Evolutionary conservation across 1,139 yeast genomes (phyloP), one percentile per base, ranked within the genome.

Genomic region (Magnusiomyces ingens): DNA sequence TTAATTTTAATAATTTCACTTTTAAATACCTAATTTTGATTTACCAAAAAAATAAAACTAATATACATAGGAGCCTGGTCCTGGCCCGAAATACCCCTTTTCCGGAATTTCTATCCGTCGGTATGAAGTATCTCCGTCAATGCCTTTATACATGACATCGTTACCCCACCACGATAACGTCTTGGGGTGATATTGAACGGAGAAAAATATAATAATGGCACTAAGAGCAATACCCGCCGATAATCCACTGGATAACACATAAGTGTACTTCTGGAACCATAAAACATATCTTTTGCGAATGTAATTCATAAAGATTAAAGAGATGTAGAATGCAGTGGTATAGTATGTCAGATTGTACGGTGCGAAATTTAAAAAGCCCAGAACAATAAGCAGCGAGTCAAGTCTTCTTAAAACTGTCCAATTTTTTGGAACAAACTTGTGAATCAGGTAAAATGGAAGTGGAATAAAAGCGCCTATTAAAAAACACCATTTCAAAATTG

Each of bases 81-180:
- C 69, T 32, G 77, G 74, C 12, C 81, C 81, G 60, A 77, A 77
- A 61, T 74, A 77, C 0, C 80, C 80, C 48, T 67, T 72, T 2
- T 72, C 71, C 4, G 75, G 61, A 45, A 45, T 64, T 48, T 48
- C 66, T 56, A 53, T 65, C 60, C 52, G 50, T 50, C 53, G 81
- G 75, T 56, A 56, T 66, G 69, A 11, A 67, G 70, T 49, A 58
- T 58, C 60, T 55, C 61, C 83, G 60, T 79, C 84, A 18, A 70
- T 60, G 21, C 81, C 82, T 1, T 57, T 62, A 48, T 60, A 66
- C 2, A 68, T 53, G 18, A 79, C 78, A 40, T 58, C 66, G 62
- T 80, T 81, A 1, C 85, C 85, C 85, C 85, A 81, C 85, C 85
- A 81, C 58, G 58, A 61, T 36, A 77, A 57, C 4, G 61, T 59